Evolutionary conservation across 1,284 basidiomycete genomes (phyloP).

Genomic region (Pseudozyma sp.): DNA sequence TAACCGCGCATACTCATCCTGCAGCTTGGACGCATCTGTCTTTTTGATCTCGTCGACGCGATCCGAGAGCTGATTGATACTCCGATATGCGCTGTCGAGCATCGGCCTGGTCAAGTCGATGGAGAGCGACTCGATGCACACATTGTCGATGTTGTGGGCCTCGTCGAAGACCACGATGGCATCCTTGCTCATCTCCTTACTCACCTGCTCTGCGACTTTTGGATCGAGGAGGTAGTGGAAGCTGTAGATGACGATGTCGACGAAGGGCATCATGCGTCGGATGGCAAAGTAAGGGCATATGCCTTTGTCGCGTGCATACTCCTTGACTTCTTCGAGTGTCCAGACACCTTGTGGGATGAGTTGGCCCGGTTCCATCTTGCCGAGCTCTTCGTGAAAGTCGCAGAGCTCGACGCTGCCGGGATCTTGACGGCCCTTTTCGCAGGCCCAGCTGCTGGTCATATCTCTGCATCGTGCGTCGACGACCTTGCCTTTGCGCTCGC

Average conservation of each 20-base stretch:
- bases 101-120: slow-evolving; percentile 99
- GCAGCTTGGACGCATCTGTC: slow-evolving; percentile 91
- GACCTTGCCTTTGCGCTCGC: slow-evolving; percentile 97
- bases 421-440: slow-evolving; percentile 85
- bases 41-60: slow-evolving; percentile 97
- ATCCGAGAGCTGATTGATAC: slow-evolving; percentile 86
- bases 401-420: slow-evolving; percentile 94
- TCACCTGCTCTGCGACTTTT: slow-evolving; percentile 98
- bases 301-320: slow-evolving; percentile 85
- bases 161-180: slow-evolving; percentile 99
- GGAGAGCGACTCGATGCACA: slow-evolving; percentile 97
- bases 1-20: slow-evolving; percentile 96
- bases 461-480: slow-evolving; percentile 97
- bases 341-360: slow-evolving; percentile 89
- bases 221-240: slow-evolving; percentile 99
- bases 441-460: slow-evolving; percentile 85
- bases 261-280: slow-evolving; percentile 96
- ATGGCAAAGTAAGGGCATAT: slow-evolving; percentile 97
- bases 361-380: slow-evolving; percentile 83
- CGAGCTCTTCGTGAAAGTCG: slow-evolving; percentile 91
- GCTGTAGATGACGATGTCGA: slow-evolving; percentile 96
- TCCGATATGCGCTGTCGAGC: slow-evolving; percentile 92
- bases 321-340: slow-evolving; percentile 92
- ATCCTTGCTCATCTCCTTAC: slow-evolving; percentile 96
- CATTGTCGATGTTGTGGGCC: slow-evolving; percentile 99